Conservation (phyloP, 352 stramenopile genomes). For the Pythium phragmitis region DNA sequence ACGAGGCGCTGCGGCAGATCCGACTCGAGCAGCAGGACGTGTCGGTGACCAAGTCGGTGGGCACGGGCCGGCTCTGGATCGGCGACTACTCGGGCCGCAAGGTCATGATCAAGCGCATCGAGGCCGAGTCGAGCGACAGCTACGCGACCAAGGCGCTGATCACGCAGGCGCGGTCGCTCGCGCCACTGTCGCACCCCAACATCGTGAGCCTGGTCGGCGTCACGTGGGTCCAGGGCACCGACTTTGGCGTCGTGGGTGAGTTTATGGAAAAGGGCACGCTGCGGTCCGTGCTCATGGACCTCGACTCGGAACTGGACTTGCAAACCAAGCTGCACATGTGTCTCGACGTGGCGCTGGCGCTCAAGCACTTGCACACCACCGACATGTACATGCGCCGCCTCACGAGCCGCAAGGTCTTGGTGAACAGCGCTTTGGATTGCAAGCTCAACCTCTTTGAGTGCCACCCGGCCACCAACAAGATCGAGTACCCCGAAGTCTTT, state of each 20-base stretch:
- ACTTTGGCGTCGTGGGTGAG: constrained; percentile 73
- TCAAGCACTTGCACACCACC: constrained; percentile 60
- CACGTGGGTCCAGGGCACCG: constrained; percentile 69
- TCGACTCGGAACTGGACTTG: constrained; percentile 53
- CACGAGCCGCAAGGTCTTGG: constrained; percentile 31
- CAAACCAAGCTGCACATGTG: constrained; percentile 63
- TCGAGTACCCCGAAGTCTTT: constrained; percentile 21
- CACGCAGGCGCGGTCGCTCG: constrained; percentile 47
- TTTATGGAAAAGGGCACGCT: constrained; percentile 77
- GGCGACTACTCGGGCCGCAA: constrained; percentile 55
- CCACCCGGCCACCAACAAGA: constrained; percentile 11
- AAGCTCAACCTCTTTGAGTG: constrained; percentile 35
- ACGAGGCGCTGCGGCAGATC: constrained; percentile 57
- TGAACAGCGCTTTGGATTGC: constrained; percentile 27
- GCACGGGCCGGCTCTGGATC: constrained; percentile 50
- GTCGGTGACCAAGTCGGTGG: constrained; percentile 49
- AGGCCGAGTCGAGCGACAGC: constrained; percentile 58
- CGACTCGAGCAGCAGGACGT: constrained; percentile 57
- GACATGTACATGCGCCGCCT: constrained; percentile 26
- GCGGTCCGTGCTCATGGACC: constrained; percentile 52
- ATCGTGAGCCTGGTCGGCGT: constrained; percentile 66
- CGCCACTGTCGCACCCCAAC: constrained; percentile 57
- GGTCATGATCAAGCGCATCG: constrained; percentile 72
- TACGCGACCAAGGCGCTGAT: constrained; percentile 65
- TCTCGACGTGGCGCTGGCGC: constrained; percentile 54